phyloP scores from a whole-genome alignment of 768 basidiomycete species.

The Pisolithus albus region DNA sequence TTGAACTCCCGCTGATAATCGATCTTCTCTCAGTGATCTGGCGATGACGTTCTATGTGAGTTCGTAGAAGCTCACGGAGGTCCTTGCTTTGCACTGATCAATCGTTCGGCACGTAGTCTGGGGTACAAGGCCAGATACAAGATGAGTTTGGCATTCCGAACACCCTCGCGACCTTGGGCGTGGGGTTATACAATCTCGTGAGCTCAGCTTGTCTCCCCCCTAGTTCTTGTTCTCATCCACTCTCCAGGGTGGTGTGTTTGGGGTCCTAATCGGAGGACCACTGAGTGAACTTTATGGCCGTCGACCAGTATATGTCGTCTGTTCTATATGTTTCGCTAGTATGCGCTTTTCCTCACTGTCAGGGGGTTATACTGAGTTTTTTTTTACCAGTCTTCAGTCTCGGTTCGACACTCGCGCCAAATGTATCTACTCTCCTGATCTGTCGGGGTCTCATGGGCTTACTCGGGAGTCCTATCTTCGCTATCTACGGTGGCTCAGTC shows the following conservation, averaged over 20 bases:
- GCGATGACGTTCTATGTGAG: constrained; percentile 24
- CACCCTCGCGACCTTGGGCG: neutral
- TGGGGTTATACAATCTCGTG: constrained; percentile 1
- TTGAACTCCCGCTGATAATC: constrained; percentile 1
- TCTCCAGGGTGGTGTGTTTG: neutral
- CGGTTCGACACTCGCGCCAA: constrained; percentile 13
- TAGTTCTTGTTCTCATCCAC: neutral
- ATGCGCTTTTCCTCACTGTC: neutral
- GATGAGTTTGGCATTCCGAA: neutral
- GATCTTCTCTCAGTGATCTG: constrained; percentile 12
- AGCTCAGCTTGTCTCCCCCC: neutral
- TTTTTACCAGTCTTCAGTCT: constrained; percentile 17
- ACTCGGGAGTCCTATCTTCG: constrained; percentile 14
- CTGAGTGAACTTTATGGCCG: constrained; percentile 4
- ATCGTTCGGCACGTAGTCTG: constrained; percentile 10
- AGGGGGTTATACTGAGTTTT: neutral
- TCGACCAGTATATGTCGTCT: neutral
- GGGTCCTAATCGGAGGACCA: neutral
- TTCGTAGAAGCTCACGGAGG: too few species aligned
- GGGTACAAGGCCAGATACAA: constrained; percentile 22
- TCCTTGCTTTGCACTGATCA: neutral
- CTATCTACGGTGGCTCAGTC: constrained; percentile 20
- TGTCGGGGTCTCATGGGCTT: constrained; percentile 19
- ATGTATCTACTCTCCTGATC: constrained; percentile 9
- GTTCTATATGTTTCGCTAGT: neutral